Evolutionary conservation across 805 yeast genomes (phyloP).

Genomic region (Wickerhamomyces chambardii): DNA sequence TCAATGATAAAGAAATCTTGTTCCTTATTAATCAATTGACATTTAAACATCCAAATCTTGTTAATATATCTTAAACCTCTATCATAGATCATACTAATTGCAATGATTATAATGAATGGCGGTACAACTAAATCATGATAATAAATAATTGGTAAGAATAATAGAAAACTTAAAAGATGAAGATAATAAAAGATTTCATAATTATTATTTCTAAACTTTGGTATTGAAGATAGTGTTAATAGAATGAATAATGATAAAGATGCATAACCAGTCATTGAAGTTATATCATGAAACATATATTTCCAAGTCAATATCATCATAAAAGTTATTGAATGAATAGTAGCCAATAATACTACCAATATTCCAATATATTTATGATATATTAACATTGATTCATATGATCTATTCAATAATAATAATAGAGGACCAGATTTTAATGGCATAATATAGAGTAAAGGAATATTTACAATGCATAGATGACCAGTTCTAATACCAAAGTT

Average conservation of each 20-base stretch:
- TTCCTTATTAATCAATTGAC: conserved; percentile 2
- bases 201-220: conserved; percentile 6
- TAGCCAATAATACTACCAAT: conserved; percentile 9
- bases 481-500: conserved; percentile 16
- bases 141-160: conserved; percentile 16
- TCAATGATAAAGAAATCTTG: conserved; percentile 5
- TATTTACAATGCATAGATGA: conserved; percentile 14
- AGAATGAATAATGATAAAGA: conserved; percentile 5
- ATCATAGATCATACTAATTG: conserved; percentile 9
- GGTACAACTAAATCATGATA: conserved; percentile 16
- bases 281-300: conserved; percentile 4
- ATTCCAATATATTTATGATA: conserved; percentile 17
- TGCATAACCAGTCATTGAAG: conserved; percentile 9
- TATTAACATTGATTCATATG: conserved; percentile 15
- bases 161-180: conserved; percentile 9
- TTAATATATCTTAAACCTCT: conserved; percentile 8
- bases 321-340: conserved; percentile 11
- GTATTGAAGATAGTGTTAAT: conserved; percentile 8
- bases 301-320: conserved; percentile 12
- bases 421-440: conserved; percentile 18
- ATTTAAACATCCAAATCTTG: conserved; percentile 9
- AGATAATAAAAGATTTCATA: conserved; percentile 15
- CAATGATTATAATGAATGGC: conserved; percentile 12
- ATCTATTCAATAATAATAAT: conserved; percentile 7
- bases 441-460: conserved; percentile 16